These are phyloP conservation scores for Aphanomyces astaci DNA, from an alignment of 352 stramenopile species.

Conservation along the genomic window DNA sequence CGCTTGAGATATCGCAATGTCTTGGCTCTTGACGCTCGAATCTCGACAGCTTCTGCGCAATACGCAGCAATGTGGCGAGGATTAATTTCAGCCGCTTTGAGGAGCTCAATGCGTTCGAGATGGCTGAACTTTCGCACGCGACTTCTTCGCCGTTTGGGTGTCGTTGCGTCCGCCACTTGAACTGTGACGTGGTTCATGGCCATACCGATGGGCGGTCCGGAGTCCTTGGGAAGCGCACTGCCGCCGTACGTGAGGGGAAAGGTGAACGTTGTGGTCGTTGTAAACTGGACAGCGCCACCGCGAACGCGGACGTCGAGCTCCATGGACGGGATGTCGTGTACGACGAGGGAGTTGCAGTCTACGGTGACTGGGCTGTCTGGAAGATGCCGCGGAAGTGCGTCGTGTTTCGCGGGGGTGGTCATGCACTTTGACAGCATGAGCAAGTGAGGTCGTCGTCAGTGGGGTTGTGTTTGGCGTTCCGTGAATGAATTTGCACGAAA, in stretches of 20 bases:
- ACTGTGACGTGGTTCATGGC: background rate
- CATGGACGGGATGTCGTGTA: background rate
- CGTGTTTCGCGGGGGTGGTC: no score
- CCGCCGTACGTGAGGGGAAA: constrained; percentile 1
- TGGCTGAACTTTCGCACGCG: constrained; percentile 12
- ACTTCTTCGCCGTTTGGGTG: background rate
- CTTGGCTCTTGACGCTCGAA: background rate
- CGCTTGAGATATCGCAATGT: background rate
- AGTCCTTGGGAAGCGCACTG: constrained; percentile 15
- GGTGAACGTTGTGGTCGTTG: constrained; percentile 3
- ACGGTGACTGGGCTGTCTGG: background rate
- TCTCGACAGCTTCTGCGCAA: background rate
- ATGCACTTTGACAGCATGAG: no score
- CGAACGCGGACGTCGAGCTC: background rate
- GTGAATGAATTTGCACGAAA: background rate
- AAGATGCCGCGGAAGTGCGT: no score
- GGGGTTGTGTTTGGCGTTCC: background rate
- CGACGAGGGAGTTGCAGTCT: background rate
- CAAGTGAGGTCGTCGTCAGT: background rate
- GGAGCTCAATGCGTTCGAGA: constrained; percentile 10
- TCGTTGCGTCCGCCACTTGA: background rate
- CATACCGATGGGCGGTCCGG: constrained; percentile 14
- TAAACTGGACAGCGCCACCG: constrained; percentile 10
- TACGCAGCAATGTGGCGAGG: background rate
- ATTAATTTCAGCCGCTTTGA: background rate